phyloP scores from a whole-genome alignment of 495 filamentous ascomycete species.

The Penicillium lividum region DNA sequence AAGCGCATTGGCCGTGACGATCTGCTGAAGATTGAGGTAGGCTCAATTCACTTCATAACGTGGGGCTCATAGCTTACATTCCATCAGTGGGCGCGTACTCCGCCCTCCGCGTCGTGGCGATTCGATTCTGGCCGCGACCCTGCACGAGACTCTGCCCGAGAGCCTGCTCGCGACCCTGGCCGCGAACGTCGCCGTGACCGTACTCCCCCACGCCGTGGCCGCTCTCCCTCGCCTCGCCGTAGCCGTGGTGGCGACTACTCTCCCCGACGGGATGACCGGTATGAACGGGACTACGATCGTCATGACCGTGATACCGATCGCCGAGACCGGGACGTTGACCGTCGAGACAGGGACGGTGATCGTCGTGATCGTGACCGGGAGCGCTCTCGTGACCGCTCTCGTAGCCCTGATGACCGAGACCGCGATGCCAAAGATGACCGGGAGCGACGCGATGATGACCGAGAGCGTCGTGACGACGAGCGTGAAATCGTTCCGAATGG shows the following conservation, averaged over 20 bases:
- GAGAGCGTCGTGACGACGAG: constrained; percentile 57
- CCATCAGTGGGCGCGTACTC: constrained; percentile 91
- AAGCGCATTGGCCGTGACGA: constrained; percentile 97
- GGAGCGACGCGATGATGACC: constrained; percentile 64
- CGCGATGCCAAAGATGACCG: constrained; percentile 70
- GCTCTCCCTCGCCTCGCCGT: constrained; percentile 74
- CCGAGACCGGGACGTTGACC: constrained; percentile 66
- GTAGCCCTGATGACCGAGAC: constrained; percentile 63
- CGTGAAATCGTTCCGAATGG: constrained; percentile 49
- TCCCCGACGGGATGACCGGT: constrained; percentile 87
- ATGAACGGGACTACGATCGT: constrained; percentile 69
- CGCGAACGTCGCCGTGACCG: constrained; percentile 73
- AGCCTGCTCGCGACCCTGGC: constrained; percentile 60
- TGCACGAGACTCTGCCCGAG: constrained; percentile 51
- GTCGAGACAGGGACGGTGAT: constrained; percentile 64
- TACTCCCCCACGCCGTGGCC: constrained; percentile 77
- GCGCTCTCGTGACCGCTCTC: constrained; percentile 64
- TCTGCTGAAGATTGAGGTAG: constrained; percentile 94
- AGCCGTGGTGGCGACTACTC: constrained; percentile 81
- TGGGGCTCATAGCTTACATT: constrained; percentile 14
- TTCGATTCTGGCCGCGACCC: constrained; percentile 87
- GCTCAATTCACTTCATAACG: constrained; percentile 15
- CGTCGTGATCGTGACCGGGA: constrained; percentile 60
- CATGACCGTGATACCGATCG: constrained; percentile 74
- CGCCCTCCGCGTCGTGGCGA: constrained; percentile 96